Base-by-base conservation (phyloP, 2,329 filamentous ascomycete genomes). In the Cytospora chrysosperma region DNA sequence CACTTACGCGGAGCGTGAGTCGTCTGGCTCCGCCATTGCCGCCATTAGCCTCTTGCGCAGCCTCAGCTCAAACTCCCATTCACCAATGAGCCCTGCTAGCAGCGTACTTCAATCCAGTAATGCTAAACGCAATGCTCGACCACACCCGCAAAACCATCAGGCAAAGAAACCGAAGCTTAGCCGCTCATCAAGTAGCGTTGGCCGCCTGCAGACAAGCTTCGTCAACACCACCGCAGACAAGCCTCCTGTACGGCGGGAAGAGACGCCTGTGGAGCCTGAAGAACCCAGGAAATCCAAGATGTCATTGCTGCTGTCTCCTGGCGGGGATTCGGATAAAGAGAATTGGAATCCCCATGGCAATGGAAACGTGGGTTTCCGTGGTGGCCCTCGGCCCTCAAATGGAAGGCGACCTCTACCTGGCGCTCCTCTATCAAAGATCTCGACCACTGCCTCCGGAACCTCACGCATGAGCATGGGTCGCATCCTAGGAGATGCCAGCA, bases 311-410 rank as follows among this genome's bases (percentile, higher is more conserved):
- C 55, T 75, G 43, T 75, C 79, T 75, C 69, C 79, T 70, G 73
- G 85, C 19, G 85, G 77, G 74, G 93, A 97, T 71, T 97, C 92
- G 1, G 94, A 98, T 74, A 98, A 98, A 77, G 94, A 98, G 78
- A 98, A 98, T 72, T 96, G 92, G 84, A 85, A 80, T 71, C 88
- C 81, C 1, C 81, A 79, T 67, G 80, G 81, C 67, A 79, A 81
- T 50, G 79, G 75, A 10, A 78, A 76, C 66, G 70, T 75, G 59
- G 75, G 64, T 5, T 62, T 62, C 28, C 65, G 68, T 67, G 58
- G 68, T 61, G 56, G 61, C 70, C 69, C 67, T 59, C 71, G 40
- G 52, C 55, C 55, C 57, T 63, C 49, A 9, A 67, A 56, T 74
- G 74, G 65, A 12, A 65, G 74, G 58, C 76, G 76, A 28, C 76